A percentile compares a stretch with the other conserved stretches of the same genome.
phyloP scores from a whole-genome alignment of 106 monocot species.

The Dioscorea alata region DNA sequence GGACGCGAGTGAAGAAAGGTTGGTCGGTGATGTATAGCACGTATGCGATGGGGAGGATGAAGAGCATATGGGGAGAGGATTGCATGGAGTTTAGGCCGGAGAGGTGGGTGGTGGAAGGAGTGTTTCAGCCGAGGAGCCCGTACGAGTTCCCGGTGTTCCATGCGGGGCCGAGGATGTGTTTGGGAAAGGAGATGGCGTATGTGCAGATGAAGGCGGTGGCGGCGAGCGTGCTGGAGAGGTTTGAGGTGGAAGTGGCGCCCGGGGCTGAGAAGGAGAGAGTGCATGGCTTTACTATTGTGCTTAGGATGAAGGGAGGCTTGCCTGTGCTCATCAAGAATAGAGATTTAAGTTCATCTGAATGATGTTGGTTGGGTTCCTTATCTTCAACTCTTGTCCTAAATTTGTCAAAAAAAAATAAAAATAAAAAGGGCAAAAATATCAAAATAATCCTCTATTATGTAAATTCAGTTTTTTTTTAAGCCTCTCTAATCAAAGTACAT shows the following conservation, averaged over 20 bases:
- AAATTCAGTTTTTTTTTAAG: too few species aligned
- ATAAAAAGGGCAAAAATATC: too few species aligned
- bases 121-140: background rate
- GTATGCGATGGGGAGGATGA: conserved; percentile 3
- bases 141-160: background rate
- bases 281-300: background rate
- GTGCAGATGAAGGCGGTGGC: background rate
- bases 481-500: too few species aligned
- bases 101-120: conserved; percentile 2
- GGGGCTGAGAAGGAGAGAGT: background rate
- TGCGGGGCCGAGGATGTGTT: background rate
- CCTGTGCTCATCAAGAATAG: background rate
- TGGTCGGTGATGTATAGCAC: background rate
- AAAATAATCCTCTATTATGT: too few species aligned
- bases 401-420: too few species aligned
- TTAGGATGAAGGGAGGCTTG: background rate
- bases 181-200: conserved; percentile 1
- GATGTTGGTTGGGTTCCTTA: too few species aligned
- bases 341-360: too few species aligned
- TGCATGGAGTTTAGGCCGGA: conserved; percentile 1
- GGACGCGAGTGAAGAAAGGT: background rate
- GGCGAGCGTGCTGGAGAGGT: background rate
- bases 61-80: conserved; percentile 5
- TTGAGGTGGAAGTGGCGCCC: background rate
- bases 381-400: too few species aligned